phyloP scores from a whole-genome alignment of 345 rosid species.

The Eucalyptus cloeziana region DNA sequence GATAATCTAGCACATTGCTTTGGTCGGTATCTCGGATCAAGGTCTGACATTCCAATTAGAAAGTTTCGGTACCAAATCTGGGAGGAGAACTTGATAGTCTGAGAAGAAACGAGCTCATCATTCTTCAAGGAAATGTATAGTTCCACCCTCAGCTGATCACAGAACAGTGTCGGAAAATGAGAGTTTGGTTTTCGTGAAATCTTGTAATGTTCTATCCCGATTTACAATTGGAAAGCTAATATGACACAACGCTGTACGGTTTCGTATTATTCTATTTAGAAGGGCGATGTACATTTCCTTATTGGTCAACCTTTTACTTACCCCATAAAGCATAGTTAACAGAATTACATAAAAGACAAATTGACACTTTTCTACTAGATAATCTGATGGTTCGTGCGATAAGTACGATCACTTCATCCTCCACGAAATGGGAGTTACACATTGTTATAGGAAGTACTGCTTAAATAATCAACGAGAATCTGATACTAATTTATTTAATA shows the following conservation, averaged over 20 bases:
- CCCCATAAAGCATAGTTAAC: not conserved
- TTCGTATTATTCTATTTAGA: not conserved
- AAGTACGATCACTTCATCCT: not conserved
- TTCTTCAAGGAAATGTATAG: not conserved
- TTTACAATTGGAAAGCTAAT: not conserved
- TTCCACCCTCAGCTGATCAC: not conserved
- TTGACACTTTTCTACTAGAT: not conserved
- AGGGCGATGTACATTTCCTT: not conserved
- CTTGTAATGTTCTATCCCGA: not conserved
- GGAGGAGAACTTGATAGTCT: not conserved
- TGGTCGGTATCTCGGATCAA: not conserved
- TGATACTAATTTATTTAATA: not conserved
- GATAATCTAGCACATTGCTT: not conserved
- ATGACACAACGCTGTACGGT: not conserved
- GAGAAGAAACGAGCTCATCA: not conserved
- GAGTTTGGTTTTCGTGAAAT: not conserved
- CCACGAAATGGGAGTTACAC: not conserved
- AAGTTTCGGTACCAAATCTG: not conserved
- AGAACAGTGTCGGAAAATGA: not conserved
- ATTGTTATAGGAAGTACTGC: not conserved
- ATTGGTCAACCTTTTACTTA: not conserved
- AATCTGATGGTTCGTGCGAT: not conserved
- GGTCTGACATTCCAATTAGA: not conserved
- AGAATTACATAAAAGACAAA: not conserved
- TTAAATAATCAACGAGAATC: not conserved